Percentiles rank a stretch among this genome's conserved stretches.
These are phyloP conservation scores for Lactifluus subvellereus DNA, from an alignment of 768 basidiomycete species.

Conservation along the genomic window DNA sequence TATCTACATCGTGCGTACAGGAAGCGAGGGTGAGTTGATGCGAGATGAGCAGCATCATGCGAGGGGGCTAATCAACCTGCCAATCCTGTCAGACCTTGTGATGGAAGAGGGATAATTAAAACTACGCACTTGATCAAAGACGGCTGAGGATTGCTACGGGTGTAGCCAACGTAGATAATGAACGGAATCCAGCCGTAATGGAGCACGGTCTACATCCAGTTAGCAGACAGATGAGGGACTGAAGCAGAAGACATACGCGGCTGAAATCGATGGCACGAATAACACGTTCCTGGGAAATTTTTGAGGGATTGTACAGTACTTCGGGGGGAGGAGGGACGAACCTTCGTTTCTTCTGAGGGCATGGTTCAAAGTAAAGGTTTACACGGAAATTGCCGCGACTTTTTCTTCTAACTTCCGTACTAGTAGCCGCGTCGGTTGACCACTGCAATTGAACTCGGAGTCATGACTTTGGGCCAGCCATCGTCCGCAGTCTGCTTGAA, in stretches of 20 bases:
- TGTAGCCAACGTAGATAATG: conserved; percentile 94
- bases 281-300: conserved; percentile 61
- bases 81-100: not conserved
- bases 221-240: conserved; percentile 1
- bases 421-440: too few species aligned
- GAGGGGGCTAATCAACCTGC: conserved; percentile 87
- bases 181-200: conserved; percentile 97
- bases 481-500: conserved; percentile 44
- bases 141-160: conserved; percentile 87
- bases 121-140: conserved; percentile 85
- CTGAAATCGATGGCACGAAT: conserved; percentile 74
- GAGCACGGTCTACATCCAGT: conserved; percentile 60
- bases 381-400: conserved; percentile 27
- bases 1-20: conserved; percentile 15
- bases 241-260: conserved; percentile 47
- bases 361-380: conserved; percentile 40
- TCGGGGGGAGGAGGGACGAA: conserved; percentile 30
- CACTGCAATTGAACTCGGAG: too few species aligned
- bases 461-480: conserved; percentile 43
- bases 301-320: not conserved
- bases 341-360: conserved; percentile 92
- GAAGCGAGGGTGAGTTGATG: conserved; percentile 28
- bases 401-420: too few species aligned
- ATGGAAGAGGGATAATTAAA: conserved; percentile 1
- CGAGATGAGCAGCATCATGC: conserved; percentile 47